phyloP scores from a whole-genome alignment of 2,329 filamentous ascomycete genomes.

The Sporothrix brasiliensis region DNA sequence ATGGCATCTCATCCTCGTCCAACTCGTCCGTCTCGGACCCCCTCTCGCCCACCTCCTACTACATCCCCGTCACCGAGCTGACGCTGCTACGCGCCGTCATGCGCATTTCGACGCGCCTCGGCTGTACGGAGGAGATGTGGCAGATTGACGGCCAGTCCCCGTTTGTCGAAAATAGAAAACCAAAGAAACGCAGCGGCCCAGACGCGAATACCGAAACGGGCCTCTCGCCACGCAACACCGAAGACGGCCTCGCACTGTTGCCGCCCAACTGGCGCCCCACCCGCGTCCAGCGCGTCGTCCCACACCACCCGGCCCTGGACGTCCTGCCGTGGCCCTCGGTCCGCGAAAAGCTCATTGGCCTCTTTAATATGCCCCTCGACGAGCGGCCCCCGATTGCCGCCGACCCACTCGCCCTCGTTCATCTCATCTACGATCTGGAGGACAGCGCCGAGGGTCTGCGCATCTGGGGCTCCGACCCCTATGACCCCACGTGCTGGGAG shows the following conservation, averaged over 20 bases:
- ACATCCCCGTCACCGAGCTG: slow-evolving; percentile 53
- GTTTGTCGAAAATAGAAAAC: slow-evolving; percentile 43
- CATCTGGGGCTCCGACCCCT: slow-evolving; percentile 55
- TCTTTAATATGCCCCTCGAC: slow-evolving; percentile 54
- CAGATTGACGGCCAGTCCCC: slow-evolving; percentile 51
- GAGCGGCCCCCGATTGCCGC: slow-evolving; percentile 53
- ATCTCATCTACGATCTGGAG: slow-evolving; percentile 61
- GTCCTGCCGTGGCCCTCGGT: slow-evolving; percentile 58
- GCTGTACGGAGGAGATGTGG: slow-evolving; percentile 50
- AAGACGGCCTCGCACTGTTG: slow-evolving; percentile 43
- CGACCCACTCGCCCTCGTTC: slow-evolving; percentile 52
- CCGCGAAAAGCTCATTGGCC: slow-evolving; percentile 45
- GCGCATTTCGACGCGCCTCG: slow-evolving; percentile 53
- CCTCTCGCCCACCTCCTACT: slow-evolving; percentile 50
- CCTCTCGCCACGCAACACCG: slow-evolving; percentile 34
- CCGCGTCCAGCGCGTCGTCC: slow-evolving; percentile 50
- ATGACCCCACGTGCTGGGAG: slow-evolving; percentile 56
- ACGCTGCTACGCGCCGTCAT: slow-evolving; percentile 52
- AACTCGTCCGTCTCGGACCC: slow-evolving; percentile 12
- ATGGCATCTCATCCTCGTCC: background rate
- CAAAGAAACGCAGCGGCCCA: background rate
- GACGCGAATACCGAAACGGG: slow-evolving; percentile 35
- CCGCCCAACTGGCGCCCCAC: slow-evolving; percentile 56
- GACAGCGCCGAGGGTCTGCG: slow-evolving; percentile 56
- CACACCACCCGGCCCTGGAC: slow-evolving; percentile 62